Evolutionary conservation across 495 filamentous ascomycete genomes (phyloP).

Genomic region (Letharia lupina): DNA sequence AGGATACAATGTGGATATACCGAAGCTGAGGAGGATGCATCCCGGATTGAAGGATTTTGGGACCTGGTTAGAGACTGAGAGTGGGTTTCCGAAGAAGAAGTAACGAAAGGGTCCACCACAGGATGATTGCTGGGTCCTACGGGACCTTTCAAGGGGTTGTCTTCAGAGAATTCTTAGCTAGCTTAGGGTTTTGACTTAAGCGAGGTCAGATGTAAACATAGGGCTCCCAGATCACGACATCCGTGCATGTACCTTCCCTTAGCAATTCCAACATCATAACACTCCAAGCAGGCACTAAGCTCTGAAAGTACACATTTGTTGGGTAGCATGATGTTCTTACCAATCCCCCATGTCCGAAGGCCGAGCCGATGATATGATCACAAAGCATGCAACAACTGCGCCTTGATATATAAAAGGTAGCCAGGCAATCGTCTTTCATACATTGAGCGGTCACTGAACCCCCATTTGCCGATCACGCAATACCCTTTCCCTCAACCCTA

Average conservation of each 20-base stretch:
- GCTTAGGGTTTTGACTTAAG: neutral
- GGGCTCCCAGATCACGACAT: neutral
- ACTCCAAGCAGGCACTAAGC: neutral
- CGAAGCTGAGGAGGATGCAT: slow-evolving; percentile 40
- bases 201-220: slow-evolving; percentile 5
- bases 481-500: neutral
- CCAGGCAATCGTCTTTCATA: neutral
- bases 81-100: slow-evolving; percentile 29
- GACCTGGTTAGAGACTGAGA: slow-evolving; percentile 53
- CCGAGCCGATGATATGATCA: slow-evolving; percentile 7
- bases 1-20: slow-evolving; percentile 54
- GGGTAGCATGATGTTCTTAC: slow-evolving; percentile 4
- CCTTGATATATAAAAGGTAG: neutral
- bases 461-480: slow-evolving; percentile 6
- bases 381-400: neutral
- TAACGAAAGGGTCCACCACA: neutral
- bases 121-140: neutral
- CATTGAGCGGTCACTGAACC: neutral
- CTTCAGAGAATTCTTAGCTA: neutral
- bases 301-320: neutral
- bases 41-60: slow-evolving; percentile 50
- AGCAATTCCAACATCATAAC: neutral
- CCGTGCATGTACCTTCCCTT: neutral
- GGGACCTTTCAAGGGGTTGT: neutral
- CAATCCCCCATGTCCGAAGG: slow-evolving; percentile 7